These are phyloP conservation scores for Onygena corvina DNA, from an alignment of 2,329 filamentous ascomycete genomes.

Conservation along the genomic window DNA sequence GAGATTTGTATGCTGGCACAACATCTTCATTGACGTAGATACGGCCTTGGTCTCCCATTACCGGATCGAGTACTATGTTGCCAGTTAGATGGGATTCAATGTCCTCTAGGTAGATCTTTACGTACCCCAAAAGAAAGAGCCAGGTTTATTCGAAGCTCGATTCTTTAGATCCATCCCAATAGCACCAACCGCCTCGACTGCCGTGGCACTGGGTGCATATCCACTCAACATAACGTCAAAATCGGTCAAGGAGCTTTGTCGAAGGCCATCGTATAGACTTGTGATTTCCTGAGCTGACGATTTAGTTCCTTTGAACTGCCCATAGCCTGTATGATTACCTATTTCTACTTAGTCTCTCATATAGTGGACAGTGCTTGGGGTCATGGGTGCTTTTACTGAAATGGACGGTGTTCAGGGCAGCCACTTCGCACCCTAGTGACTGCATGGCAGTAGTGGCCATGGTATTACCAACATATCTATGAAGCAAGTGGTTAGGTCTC, in stretches of 20 bases:
- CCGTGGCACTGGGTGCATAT: constrained; percentile 79
- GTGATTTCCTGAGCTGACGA: constrained; percentile 70
- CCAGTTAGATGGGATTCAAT: not conserved
- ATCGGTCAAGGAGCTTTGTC: constrained; percentile 69
- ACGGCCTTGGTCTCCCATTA: constrained; percentile 92
- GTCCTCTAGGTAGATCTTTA: not conserved
- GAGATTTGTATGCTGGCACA: constrained; percentile 73
- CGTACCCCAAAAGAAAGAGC: constrained; percentile 76
- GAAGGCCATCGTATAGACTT: constrained; percentile 72
- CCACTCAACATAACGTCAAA: constrained; percentile 94
- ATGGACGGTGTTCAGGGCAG: constrained; percentile 89
- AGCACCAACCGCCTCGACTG: constrained; percentile 68
- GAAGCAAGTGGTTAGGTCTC: constrained; percentile 9
- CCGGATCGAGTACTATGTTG: constrained; percentile 67
- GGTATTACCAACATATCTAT: constrained; percentile 91
- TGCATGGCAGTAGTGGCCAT: constrained; percentile 95
- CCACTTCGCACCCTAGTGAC: constrained; percentile 82
- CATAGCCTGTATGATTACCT: constrained; percentile 95
- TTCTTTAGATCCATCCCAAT: constrained; percentile 71
- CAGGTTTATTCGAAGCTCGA: constrained; percentile 50
- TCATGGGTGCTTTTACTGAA: constrained; percentile 60
- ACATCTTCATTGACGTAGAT: constrained; percentile 88
- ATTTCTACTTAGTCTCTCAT: not conserved
- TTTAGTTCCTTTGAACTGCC: constrained; percentile 72
- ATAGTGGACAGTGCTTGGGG: not conserved